Base-by-base conservation (phyloP, 495 filamentous ascomycete species). In the Entonaema liquescens region DNA sequence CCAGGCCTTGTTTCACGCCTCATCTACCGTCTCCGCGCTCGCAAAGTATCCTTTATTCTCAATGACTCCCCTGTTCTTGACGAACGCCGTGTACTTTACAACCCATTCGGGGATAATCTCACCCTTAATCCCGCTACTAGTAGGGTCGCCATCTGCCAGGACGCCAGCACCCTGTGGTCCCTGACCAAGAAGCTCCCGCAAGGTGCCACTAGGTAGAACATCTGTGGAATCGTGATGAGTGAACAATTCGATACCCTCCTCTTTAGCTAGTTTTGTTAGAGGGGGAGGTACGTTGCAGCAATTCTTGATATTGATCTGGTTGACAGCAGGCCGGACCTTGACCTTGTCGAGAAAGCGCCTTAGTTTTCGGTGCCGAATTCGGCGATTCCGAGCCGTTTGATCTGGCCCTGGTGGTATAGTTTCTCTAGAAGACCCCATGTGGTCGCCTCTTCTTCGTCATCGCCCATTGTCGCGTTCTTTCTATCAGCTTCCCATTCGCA, bases 41-140 rank as follows among this genome's bases (percentile, higher is more conserved):
- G 94, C 93, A 83, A 97, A 97, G 79, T 97, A 98, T 13, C 95
- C 95, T 83, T 98, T 98, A 76, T 95, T 97, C 85, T 99, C 95
- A 58, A 99, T 93, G 4, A 98, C 95, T 0, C 95, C 96, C n/a
- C 95, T 84, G 77, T 98, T 89, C 77, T 91, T 92, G 29, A 98
- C 93, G n/a, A 98, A 93, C 5, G 96, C 96, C 21, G 96, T 98
- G 79, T 99, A 99, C 77, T 98, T 98, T 62, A 94, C 90, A 31
- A 98, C 95, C 95, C 95, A 99, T 70, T 93, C 89, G 13, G 95
- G 94, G 68, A 87, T 84, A 50, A 99, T 83, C 57, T 97, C 89
- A 12, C 93, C 92, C 68, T 86, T 87, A 59, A 95, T 81, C 2
- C 86, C 88, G 0, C 82, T 85, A 62, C 80, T 62, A 35, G 68